Evolutionary conservation across 1,284 basidiomycete genomes (phyloP), one percentile per base, ranked within the genome.

Genomic region (Cryptococcus floricola): DNA sequence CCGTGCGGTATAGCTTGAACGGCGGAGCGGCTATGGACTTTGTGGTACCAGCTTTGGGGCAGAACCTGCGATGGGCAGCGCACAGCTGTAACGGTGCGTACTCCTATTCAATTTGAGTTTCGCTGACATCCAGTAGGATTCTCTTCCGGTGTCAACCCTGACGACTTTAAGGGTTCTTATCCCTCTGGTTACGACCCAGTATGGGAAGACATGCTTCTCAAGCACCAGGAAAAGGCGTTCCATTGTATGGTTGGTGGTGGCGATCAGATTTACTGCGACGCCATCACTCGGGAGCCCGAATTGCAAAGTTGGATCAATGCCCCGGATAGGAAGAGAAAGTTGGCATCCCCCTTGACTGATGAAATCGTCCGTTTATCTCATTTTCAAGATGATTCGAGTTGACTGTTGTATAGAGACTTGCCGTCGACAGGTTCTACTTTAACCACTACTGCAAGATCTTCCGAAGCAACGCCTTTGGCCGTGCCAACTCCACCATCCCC

Each of bases 41-140:
- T 74, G 86, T 84, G 67, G 86, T 98, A 13, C 94, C 95, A 0
- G 89, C 86, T 2, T 74, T 81, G 28, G 79, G 81, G 18, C 87
- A 95, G 73, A 94, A 97, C 71, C 87, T 98, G 85, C 83, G 89
- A 61, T 92, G 90, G 88, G 88, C 91, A 12, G 83, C 87, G 8
- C 86, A 95, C 58, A 71, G 69, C 53, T 83, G 81, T 70, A 82
- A 82, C 59, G 82, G 73, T 74, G 42, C 43, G 70, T 61, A 13
- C 1, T 19, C 14, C 4, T 44, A 34, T 14, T 23, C n/a, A 4
- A 4, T 7, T 3, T 52, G 39, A 4, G 28, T 13, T 0, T 28
- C 25, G 28, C 57, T 31, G 54, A 16, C 16, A 31, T 3, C 18
- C 31, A 12, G 18, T 52, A 74, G 72, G 81, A 18, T 83, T 83